Base-by-base conservation (phyloP, 768 basidiomycete genomes). In the Asterophora lycoperdoides region DNA sequence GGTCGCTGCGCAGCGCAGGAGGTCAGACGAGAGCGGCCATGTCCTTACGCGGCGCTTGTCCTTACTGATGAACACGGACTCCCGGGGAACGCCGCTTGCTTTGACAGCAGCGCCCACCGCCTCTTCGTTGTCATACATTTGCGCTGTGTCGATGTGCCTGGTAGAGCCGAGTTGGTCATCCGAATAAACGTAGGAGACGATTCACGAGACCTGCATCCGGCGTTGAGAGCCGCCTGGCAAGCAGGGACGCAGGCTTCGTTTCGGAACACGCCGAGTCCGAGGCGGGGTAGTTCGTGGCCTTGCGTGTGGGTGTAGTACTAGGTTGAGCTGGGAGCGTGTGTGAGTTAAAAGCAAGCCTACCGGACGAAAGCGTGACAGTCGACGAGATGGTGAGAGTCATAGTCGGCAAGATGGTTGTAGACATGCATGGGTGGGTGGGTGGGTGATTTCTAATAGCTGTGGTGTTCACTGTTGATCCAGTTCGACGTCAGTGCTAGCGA, bases 101-200 rank as follows among this genome's bases (percentile, higher is more conserved):
- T 69, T 67, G 20, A 86, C 60, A 0, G 82, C 83, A n/a, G 77
- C 70, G 2, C 79, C 81, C 6, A 86, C 84, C 8, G 70, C 69
- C 0, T 70, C 71, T 60, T 88, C 84, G 49, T 86, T 87, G 45
- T 64, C 65, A 59, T 89, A 89, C 39, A 71, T 67, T 51, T 83
- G 83, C 0, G 88, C 88, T 0, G 84, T 78, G 62, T 90, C 88
- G 36, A 89, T 68, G 46, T 87, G 88, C 46, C 87, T 86, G 46
- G 4, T 23, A 6, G 6, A 23, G 23, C 23, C 23, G 23, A 23
- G 23, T 23, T 23, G 23, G 23, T 23, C 23, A 23, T 23, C 6
- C 3, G 23, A 3, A 23, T 3, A 23, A 23, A 23, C 3, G 6
- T 23, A 15, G 26, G 20, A 41, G 18, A 45, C 7, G n/a, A 10